These are phyloP conservation scores for Dioszegia crocea DNA, from an alignment of 768 basidiomycete species.

Conservation along the genomic window DNA sequence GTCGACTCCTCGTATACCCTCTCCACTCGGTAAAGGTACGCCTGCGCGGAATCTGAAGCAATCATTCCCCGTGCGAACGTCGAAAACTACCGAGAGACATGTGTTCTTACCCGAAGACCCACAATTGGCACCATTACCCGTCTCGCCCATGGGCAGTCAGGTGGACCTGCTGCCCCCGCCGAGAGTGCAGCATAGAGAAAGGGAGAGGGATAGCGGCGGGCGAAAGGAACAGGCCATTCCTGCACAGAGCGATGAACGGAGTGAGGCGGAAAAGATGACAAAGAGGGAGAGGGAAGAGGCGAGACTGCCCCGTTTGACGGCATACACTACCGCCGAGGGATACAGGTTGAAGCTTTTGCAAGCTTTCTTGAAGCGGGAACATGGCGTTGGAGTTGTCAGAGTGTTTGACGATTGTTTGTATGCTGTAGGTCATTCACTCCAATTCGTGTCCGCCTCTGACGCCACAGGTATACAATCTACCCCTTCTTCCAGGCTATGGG, in stretches of 20 bases:
- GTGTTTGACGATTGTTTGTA: constrained; percentile 92
- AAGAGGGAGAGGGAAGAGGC: constrained; percentile 77
- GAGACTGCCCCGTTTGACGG: constrained; percentile 76
- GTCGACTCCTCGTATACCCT: constrained; percentile 43
- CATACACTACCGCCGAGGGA: constrained; percentile 80
- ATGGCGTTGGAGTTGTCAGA: constrained; percentile 73
- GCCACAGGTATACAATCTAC: constrained; percentile 74
- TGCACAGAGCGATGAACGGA: constrained; percentile 63
- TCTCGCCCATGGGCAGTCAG: constrained; percentile 34
- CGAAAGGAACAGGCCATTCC: constrained; percentile 1
- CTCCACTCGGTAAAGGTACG: constrained; percentile 47
- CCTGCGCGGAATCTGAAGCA: constrained; percentile 35
- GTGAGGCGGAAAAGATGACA: constrained; percentile 79
- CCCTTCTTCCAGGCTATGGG: constrained; percentile 84
- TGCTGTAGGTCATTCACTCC: constrained; percentile 58
- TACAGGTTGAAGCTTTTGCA: constrained; percentile 79
- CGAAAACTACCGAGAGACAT: constrained; percentile 86
- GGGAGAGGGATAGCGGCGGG: neutral
- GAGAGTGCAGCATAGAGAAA: neutral
- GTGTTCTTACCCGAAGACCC: constrained; percentile 85
- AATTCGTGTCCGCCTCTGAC: constrained; percentile 1
- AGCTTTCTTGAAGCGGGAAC: constrained; percentile 84
- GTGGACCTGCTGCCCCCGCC: constrained; percentile 28
- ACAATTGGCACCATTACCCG: constrained; percentile 68
- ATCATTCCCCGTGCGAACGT: constrained; percentile 58